A percentile compares a stretch with the other conserved stretches of the same genome.
These are phyloP conservation scores for Daldinia sp. DNA, from an alignment of 2,329 filamentous ascomycete genomes.

Conservation along the genomic window DNA sequence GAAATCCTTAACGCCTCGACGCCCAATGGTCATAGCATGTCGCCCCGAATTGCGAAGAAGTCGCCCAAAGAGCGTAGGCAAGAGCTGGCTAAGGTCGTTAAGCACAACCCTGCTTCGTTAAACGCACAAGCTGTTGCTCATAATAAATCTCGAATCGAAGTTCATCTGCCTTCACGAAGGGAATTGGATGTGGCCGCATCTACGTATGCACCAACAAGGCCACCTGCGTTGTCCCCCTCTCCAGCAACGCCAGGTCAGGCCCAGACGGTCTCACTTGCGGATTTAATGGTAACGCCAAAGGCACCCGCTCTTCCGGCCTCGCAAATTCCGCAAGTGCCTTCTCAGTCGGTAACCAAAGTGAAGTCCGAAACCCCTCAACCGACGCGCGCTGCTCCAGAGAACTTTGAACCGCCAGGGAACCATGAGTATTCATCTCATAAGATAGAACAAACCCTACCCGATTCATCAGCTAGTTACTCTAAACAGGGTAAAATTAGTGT, in stretches of 20 bases:
- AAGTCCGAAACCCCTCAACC: slow-evolving; percentile 29
- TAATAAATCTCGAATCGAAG: slow-evolving; percentile 49
- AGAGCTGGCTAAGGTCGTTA: slow-evolving; percentile 52
- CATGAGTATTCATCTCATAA: slow-evolving; percentile 21
- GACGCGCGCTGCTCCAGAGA: slow-evolving; percentile 14
- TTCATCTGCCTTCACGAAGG: slow-evolving; percentile 48
- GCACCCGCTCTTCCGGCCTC: slow-evolving; percentile 34
- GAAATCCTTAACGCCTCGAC: slow-evolving; percentile 50
- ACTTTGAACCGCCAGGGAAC: slow-evolving; percentile 30
- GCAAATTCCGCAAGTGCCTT: slow-evolving; percentile 17
- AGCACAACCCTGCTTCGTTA: slow-evolving; percentile 56
- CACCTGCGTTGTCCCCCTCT: slow-evolving; percentile 22
- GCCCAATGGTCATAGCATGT: slow-evolving; percentile 49
- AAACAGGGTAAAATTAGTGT: slow-evolving; percentile 57
- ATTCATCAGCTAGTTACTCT: slow-evolving; percentile 33
- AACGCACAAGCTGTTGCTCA: slow-evolving; percentile 50
- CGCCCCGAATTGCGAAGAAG: slow-evolving; percentile 47
- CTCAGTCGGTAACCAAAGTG: slow-evolving; percentile 37
- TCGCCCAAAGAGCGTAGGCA: slow-evolving; percentile 51
- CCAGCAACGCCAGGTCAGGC: slow-evolving; percentile 43
- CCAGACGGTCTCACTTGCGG: slow-evolving; percentile 50
- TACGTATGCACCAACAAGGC: slow-evolving; percentile 37
- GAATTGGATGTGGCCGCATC: slow-evolving; percentile 45
- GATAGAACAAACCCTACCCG: slow-evolving; percentile 16
- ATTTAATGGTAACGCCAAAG: slow-evolving; percentile 49